Evolutionary conservation across 2,329 filamentous ascomycete species (phyloP), one percentile per base, ranked within the genome.

Genomic region (Apiospora marii): DNA sequence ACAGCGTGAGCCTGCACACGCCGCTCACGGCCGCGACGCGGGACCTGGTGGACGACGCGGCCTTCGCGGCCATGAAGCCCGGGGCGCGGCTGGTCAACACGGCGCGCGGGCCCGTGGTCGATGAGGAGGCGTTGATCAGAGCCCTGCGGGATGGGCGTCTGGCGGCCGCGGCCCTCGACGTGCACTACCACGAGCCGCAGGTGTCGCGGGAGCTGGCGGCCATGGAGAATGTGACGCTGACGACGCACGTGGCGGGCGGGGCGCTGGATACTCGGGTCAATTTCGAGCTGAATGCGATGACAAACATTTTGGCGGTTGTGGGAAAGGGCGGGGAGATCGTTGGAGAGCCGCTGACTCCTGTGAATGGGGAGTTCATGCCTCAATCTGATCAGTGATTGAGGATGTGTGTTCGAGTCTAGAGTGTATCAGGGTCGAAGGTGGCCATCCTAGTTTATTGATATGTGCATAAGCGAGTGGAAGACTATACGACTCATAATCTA

Each of bases 171-270:
- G 88, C 85, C 0, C 75, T 90, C 16, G 89, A 90, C 76, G 88
- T 90, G 16, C 86, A 89, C 78, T 85, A 85, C 7, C 76, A 86
- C 67, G 88, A 90, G 77, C 88, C 88, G 0, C 75, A 83, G 71
- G 85, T 90, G 81, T 58, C 49, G 27, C 16, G 14, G 14, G 51
- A 58, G 27, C 27, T 58, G 24, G 51, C 51, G 27, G 51, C 27
- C 5, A 58, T 58, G 51, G 79, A 82, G 12, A 84, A 84, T 53
- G 83, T 83, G 3, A 82, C 81, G 0, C 73, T 84, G 53, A 81
- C 82, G 0, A 79, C 79, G 0, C 82, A 84, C 49, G 81, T 81
- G n/a, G 82, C 78, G 0, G 83, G 83, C 1, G 81, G 80, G 0
- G 82, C 82, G 1, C 74, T 83, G 5, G 81, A 82, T 1, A 83